Evolutionary conservation across 2,329 filamentous ascomycete species (phyloP), one percentile per base, ranked within the genome.

Genomic region (Fusarium sp.): DNA sequence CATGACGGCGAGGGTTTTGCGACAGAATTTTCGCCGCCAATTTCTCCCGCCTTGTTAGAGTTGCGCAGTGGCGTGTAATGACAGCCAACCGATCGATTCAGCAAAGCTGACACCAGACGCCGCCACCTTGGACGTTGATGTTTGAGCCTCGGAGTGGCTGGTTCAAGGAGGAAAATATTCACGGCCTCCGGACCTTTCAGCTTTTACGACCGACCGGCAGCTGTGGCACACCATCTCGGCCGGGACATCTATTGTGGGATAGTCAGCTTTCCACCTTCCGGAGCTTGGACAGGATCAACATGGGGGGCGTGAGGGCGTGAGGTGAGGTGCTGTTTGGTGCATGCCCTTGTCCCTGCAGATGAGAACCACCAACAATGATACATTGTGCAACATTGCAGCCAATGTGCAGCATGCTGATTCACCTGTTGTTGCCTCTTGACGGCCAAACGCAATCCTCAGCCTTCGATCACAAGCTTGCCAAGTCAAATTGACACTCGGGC

Each of bases 201-300:
- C 50, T 54, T 4, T 17, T 9, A 54, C 11, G 50, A 20, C 50
- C 50, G n/a, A 54, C 50, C 50, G 17, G 50, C 60, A 54, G 71
- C 47, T 66, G 69, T 59, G 65, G 71, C 61, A 74, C 72, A 75
- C 72, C 72, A 72, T 75, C 58, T 74, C 74, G 65, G 74, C 66
- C 73, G 27, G 61, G 54, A 70, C 45, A 70, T 63, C 65, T 52
- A 60, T 66, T 69, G 68, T 27, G 73, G 71, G 56, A 74, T 74
- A 73, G 75, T 66, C 64, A 60, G 60, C 63, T 70, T 63, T 38
- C 66, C 25, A 47, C 35, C 33, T 43, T 25, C 32, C 43, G 56
- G 66, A 66, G 59, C 69, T 59, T 62, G 40, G 27, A 35, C 38
- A 62, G 38, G 71, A 45, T 73, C 68, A 65, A 30, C 32, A 65